Percentiles rank a stretch among this genome's conserved stretches.
Conservation (phyloP, 78 protist genomes). For the Blattamonas nauphoetae region DNA sequence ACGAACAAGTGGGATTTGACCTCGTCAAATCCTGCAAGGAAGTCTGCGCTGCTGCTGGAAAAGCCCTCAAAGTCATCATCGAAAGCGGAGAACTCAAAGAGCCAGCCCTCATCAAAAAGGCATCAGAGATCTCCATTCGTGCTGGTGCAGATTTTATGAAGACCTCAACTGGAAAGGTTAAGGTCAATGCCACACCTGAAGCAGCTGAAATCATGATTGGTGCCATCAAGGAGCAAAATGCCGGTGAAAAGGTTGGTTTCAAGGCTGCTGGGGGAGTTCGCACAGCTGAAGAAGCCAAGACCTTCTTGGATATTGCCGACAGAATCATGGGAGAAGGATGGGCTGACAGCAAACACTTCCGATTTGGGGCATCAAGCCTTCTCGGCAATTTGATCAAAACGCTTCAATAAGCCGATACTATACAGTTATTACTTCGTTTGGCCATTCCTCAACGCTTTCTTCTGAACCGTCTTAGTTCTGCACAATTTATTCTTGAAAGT, state of each 20-base stretch:
- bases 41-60: not conserved
- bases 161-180: slow-evolving; percentile 29
- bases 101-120: not conserved
- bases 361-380: slow-evolving; percentile 13
- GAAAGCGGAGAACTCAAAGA: slow-evolving; percentile 23
- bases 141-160: slow-evolving; percentile 36
- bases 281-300: slow-evolving; percentile 10
- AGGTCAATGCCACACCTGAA: slow-evolving; percentile 14
- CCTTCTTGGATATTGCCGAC: slow-evolving; percentile 7
- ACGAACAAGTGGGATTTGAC: not conserved
- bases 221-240: slow-evolving; percentile 14
- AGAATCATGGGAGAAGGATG: not conserved
- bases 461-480: no score
- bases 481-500: no score
- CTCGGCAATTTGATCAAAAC: not conserved
- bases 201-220: slow-evolving; percentile 9
- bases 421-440: no score
- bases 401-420: no score
- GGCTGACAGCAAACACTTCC: not conserved
- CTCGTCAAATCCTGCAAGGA: not conserved
- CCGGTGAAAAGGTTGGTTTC: slow-evolving; percentile 6
- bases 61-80: slow-evolving; percentile 4
- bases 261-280: slow-evolving; percentile 40
- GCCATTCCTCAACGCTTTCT: no score
- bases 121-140: slow-evolving; percentile 16